Conservation (phyloP, 257 asterid genomes). For the Forsythia suspensa region DNA sequence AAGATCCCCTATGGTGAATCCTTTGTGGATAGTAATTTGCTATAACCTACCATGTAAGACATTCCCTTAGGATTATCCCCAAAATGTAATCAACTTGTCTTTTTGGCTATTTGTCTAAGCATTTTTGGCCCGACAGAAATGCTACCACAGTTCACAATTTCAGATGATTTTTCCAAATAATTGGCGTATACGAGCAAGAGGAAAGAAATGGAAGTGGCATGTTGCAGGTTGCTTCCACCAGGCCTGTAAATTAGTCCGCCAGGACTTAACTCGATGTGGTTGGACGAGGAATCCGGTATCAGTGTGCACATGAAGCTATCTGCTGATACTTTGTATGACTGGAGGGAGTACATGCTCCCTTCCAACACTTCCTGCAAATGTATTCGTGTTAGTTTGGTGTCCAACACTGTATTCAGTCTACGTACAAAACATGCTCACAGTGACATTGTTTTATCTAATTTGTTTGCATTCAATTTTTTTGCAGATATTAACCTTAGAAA, state of each 20-base stretch:
- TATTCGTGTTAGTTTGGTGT: background rate
- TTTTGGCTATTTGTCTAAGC: slow-evolving; percentile 66
- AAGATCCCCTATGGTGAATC: slow-evolving; percentile 89
- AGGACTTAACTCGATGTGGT: slow-evolving; percentile 71
- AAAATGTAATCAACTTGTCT: slow-evolving; percentile 79
- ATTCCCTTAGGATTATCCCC: slow-evolving; percentile 86
- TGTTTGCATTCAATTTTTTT: background rate
- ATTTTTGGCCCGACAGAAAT: slow-evolving; percentile 43
- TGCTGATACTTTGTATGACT: slow-evolving; percentile 83
- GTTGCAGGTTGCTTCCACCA: slow-evolving; percentile 94
- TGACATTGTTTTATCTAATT: background rate
- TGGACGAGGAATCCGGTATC: slow-evolving; percentile 74
- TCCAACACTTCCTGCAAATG: slow-evolving; percentile 73
- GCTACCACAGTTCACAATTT: slow-evolving; percentile 63
- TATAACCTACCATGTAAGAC: slow-evolving; percentile 97
- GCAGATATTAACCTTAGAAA: slow-evolving; percentile 60
- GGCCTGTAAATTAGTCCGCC: slow-evolving; percentile 90
- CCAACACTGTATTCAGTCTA: too few species aligned
- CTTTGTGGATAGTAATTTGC: slow-evolving; percentile 61
- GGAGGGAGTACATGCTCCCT: slow-evolving; percentile 52
- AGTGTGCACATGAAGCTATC: slow-evolving; percentile 92
- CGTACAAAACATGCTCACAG: background rate
- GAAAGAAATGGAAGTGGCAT: slow-evolving; percentile 77
- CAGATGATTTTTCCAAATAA: slow-evolving; percentile 63
- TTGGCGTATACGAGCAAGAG: slow-evolving; percentile 78